These are phyloP conservation scores for Lenwebbia sp. DNA, from an alignment of 345 rosid species.

Conservation along the genomic window DNA sequence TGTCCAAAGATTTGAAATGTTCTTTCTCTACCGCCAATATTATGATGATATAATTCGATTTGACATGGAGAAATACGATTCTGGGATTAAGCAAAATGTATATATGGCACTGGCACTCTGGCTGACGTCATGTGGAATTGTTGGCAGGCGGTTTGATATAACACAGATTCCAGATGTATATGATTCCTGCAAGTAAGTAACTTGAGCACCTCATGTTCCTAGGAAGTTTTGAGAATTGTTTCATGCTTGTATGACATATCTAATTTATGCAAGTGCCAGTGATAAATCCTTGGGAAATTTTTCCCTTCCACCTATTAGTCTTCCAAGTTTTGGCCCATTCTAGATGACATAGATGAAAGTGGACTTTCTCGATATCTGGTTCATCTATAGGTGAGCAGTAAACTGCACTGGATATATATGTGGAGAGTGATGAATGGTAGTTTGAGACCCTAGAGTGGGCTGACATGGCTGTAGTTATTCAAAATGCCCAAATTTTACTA, in stretches of 20 bases:
- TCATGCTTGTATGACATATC: neutral
- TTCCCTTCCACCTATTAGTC: neutral
- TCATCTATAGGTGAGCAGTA: neutral
- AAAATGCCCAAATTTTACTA: neutral
- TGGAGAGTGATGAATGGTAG: neutral
- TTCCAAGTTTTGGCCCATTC: neutral
- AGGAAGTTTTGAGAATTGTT: neutral
- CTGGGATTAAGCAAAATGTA: neutral
- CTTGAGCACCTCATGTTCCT: slow-evolving; percentile 1
- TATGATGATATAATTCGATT: neutral
- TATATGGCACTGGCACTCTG: neutral
- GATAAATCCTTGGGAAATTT: neutral
- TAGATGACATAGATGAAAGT: too few species aligned
- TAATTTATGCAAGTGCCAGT: neutral
- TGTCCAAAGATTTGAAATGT: neutral
- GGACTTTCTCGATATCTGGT: neutral
- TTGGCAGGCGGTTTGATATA: slow-evolving; percentile 85
- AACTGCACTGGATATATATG: neutral
- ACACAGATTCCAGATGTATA: slow-evolving; percentile 99
- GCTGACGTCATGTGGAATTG: slow-evolving; percentile 4
- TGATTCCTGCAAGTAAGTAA: slow-evolving; percentile 99
- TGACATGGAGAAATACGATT: neutral
- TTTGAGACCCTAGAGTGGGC: neutral
- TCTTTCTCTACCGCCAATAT: neutral
- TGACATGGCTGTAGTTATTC: neutral